Percentiles rank a stretch among this genome's conserved stretches.
Evolutionary conservation across 2,329 filamentous ascomycete species (phyloP).

Genomic region (Exophiala sp.): DNA sequence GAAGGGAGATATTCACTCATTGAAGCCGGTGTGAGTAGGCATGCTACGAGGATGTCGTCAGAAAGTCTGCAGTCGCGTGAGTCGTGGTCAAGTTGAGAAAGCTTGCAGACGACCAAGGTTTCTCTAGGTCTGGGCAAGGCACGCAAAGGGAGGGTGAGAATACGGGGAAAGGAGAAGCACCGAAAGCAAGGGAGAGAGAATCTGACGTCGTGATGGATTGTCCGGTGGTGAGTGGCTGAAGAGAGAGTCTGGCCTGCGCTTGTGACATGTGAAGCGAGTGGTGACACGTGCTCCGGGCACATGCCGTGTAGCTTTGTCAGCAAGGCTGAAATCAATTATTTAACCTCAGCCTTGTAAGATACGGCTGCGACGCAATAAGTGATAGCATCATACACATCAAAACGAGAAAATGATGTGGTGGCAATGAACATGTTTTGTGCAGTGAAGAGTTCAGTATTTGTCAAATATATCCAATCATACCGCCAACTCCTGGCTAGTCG

Average conservation of each 20-base stretch:
- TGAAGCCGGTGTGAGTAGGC: slow-evolving; percentile 20
- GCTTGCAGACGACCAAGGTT: slow-evolving; percentile 1
- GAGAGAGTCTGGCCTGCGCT: slow-evolving; percentile 6
- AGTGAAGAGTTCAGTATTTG: too few species aligned
- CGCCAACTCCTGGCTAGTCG: too few species aligned
- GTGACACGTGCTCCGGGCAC: not conserved
- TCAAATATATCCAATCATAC: too few species aligned
- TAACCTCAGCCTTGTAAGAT: too few species aligned
- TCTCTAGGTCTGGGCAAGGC: not conserved
- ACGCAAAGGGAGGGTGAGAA: not conserved
- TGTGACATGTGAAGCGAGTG: not conserved
- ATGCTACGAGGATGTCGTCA: slow-evolving; percentile 4
- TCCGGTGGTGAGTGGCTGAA: not conserved
- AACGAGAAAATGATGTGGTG: too few species aligned
- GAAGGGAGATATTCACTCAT: slow-evolving; percentile 46
- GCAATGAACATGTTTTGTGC: too few species aligned
- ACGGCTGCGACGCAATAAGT: too few species aligned
- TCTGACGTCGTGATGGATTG: slow-evolving; percentile 4
- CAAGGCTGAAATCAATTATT: slow-evolving; percentile 5
- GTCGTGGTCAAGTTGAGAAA: too few species aligned
- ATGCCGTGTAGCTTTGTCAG: not conserved
- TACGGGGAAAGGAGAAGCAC: slow-evolving; percentile 9
- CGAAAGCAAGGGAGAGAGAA: not conserved
- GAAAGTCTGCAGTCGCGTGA: too few species aligned
- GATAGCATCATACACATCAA: too few species aligned